Conservation (phyloP, 768 basidiomycete genomes). For the Peribolospora baueri region DNA sequence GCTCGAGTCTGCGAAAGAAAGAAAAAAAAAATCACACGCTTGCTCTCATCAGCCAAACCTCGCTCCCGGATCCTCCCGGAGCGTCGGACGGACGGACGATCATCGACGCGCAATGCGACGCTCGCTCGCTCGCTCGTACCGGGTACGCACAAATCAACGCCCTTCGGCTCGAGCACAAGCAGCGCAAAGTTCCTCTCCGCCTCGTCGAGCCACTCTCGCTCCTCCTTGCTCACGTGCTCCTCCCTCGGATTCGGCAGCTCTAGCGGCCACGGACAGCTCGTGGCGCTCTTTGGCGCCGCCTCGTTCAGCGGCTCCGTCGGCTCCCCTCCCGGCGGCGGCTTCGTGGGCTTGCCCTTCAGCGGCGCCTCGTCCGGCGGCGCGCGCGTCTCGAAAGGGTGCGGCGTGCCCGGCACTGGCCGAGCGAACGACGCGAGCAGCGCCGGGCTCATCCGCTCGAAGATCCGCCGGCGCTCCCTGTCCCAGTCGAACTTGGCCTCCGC, state of each 20-base stretch:
- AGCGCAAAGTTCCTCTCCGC: slow-evolving; percentile 47
- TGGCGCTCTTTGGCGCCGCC: slow-evolving; percentile 20
- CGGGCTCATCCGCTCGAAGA: slow-evolving; percentile 33
- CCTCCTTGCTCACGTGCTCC: slow-evolving; percentile 18
- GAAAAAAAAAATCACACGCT: no score
- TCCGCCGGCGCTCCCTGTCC: slow-evolving; percentile 37
- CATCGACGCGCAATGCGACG: no score
- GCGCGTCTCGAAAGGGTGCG: neutral
- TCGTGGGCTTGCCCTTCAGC: slow-evolving; percentile 33
- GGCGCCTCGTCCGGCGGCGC: slow-evolving; percentile 33
- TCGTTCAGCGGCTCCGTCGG: slow-evolving; percentile 18
- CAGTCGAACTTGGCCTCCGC: slow-evolving; percentile 24
- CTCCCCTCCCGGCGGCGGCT: slow-evolving; percentile 27
- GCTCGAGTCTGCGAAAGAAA: no score
- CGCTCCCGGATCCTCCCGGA: no score
- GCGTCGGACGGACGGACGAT: no score
- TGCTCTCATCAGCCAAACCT: no score
- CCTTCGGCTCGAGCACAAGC: slow-evolving; percentile 41
- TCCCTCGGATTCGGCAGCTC: no score
- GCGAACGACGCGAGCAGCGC: slow-evolving; percentile 49
- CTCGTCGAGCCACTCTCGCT: slow-evolving; percentile 26
- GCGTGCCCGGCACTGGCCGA: slow-evolving; percentile 38
- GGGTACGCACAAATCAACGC: slow-evolving; percentile 28
- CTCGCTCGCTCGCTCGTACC: no score
- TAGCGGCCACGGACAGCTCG: slow-evolving; percentile 1